phyloP scores from a whole-genome alignment of 768 basidiomycete species.

The Terana coerulea region DNA sequence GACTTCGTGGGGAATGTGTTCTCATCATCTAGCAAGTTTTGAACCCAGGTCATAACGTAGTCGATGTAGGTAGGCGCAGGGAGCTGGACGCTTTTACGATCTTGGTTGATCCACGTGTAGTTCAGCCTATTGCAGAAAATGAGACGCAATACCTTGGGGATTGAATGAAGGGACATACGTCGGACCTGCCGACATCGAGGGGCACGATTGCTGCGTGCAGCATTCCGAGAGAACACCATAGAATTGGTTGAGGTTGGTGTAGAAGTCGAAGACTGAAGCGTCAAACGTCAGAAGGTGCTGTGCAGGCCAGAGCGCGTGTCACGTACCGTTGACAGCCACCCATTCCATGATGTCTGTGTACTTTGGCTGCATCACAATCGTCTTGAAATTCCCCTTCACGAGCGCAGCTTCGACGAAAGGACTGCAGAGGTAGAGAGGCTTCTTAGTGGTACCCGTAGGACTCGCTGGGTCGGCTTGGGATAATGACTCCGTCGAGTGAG shows the following conservation, averaged over 20 bases:
- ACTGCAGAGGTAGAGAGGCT: constrained; percentile 86
- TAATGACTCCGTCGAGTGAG: neutral
- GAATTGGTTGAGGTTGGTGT: constrained; percentile 95
- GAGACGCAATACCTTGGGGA: neutral
- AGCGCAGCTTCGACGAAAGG: constrained; percentile 94
- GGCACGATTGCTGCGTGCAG: constrained; percentile 87
- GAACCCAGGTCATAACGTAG: constrained; percentile 96
- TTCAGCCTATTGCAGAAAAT: constrained; percentile 65
- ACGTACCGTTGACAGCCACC: constrained; percentile 92
- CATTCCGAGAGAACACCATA: constrained; percentile 92
- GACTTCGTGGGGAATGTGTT: constrained; percentile 92
- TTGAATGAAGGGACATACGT: constrained; percentile 50
- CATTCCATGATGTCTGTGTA: constrained; percentile 96
- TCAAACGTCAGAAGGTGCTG: neutral
- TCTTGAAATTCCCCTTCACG: constrained; percentile 98
- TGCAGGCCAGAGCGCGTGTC: neutral
- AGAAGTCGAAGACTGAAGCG: constrained; percentile 87
- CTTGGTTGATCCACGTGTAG: constrained; percentile 93
- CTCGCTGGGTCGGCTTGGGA: neutral
- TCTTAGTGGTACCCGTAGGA: constrained; percentile 38
- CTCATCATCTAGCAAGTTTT: constrained; percentile 93
- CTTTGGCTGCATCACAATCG: constrained; percentile 94
- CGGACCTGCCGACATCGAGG: constrained; percentile 87
- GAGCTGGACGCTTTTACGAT: constrained; percentile 80
- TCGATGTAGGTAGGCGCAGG: constrained; percentile 97